Evolutionary conservation across 1,284 basidiomycete species (phyloP), one percentile per base, ranked within the genome.

Genomic region (Laetiporus sulphureus): DNA sequence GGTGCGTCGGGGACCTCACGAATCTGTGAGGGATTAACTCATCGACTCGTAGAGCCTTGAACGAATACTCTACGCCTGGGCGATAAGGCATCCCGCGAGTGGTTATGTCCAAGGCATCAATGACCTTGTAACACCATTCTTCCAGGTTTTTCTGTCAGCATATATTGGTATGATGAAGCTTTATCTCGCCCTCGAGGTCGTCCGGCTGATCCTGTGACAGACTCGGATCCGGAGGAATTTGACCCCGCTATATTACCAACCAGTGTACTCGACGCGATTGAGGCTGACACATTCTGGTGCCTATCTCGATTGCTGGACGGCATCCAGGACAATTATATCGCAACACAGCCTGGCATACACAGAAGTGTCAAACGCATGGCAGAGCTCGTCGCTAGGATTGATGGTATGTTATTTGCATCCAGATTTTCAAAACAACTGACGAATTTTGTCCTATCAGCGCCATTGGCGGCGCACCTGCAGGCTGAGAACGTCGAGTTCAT

Each of bases 41-140:
- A 38, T 8, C 19, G 31, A 7, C 21, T 36, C 30, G 52, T 62
- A 93, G 86, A 84, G 88, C 54, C 69, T 97, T 31, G 93, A 97
- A 63, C 76, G 91, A 41, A 92, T 98, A 48, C 67, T 98, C 23
- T 98, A 97, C 55, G 91, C 97, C 15, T 97, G 93, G 93, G 94
- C 94, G 6, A 95, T 97, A 55, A 78, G 94, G 48, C 94, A 97
- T 68, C 93, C 93, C 1, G 93, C 94, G 1, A 91, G 87, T 50
- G 93, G 93, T 8, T 97, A 98, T 61, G 93, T 98, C 6, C 93
- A 98, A 64, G 93, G 93, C 16, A 98, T 98, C 63, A 97, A 98
- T 61, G 93, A 98, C 61, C 83, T 98, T 34, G 93, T 82, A 4
- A 94, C 91, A 3, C 93, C 93, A 0, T 96, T 96, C 66, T 94